Evolutionary conservation across 2,329 filamentous ascomycete species (phyloP), one percentile per base, ranked within the genome.

Genomic region (Penicillium sclerotigenum): DNA sequence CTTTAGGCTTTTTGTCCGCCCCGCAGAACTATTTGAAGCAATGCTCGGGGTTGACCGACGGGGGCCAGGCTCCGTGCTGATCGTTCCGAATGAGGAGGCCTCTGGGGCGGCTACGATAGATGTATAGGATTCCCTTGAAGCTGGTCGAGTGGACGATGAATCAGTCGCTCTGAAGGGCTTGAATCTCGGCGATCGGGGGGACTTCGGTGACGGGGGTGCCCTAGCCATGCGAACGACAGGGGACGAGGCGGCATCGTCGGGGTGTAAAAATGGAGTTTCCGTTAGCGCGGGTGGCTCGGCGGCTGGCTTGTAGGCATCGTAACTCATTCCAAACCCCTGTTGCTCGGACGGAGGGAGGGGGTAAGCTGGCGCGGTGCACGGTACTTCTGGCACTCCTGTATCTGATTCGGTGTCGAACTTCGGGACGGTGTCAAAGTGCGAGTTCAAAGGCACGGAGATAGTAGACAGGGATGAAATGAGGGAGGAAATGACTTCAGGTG

Each of bases 161-260:
- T 65, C 82, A 77, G 51, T 76, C n/a, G 55, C 20, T 78, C 58
- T 75, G 77, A 61, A 85, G 68, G 81, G 13, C 59, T 80, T 85
- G 46, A 63, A 66, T 54, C 56, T 60, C 18, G 63, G 63, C 24
- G 63, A 65, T 31, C 62, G 61, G 13, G 64, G 64, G 0, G 86
- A 83, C n/a, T 87, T 91, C 65, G 86, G 84, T 52, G 89, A 89
- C 48, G 88, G 90, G 0, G 89, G 89, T 8, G 87, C 88, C 71
- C 92, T 92, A 31, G 90, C 84, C 31, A 92, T 96, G 61, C 88
- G 87, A 65, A 95, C 83, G 52, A 93, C 83, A 18, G 91, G 91
- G 13, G 90, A 76, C 58, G 80, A 77, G 31, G 82, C 83, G 40
- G 81, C 81, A 74, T 85, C 81, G 69, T 84, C 81, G 34, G 79